Evolutionary conservation across 164 flowering plant genomes (phyloP).

Genomic region (Vitis riparia): DNA sequence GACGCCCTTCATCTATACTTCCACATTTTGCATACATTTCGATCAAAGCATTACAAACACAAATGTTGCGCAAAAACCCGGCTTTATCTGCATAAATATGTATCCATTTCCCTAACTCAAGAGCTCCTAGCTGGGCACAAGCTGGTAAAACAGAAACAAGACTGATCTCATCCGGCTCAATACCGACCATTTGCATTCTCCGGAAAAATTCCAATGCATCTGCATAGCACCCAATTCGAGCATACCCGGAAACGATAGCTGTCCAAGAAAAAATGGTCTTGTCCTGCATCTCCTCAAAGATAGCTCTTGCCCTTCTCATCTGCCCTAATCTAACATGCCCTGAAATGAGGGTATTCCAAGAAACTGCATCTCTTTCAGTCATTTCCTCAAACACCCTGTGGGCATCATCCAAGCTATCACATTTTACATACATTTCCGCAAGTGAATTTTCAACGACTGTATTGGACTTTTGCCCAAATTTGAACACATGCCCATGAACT

Average conservation of each 20-base stretch:
- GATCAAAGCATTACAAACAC: constrained; percentile 67
- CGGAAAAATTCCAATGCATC: constrained; percentile 35
- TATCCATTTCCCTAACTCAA: constrained; percentile 80
- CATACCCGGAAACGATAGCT: constrained; percentile 53
- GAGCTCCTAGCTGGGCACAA: constrained; percentile 72
- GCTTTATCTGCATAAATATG: constrained; percentile 54
- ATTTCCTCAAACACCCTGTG: constrained; percentile 59
- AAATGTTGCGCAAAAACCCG: constrained; percentile 39
- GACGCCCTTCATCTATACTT: constrained; percentile 33
- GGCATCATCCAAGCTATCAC: constrained; percentile 43
- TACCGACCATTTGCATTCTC: constrained; percentile 35
- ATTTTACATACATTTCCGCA: constrained; percentile 65
- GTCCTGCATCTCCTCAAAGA: constrained; percentile 51
- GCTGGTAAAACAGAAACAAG: constrained; percentile 66
- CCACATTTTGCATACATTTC: constrained; percentile 76
- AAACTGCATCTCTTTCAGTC: constrained; percentile 56
- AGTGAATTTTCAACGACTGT: constrained; percentile 47
- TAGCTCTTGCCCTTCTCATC: constrained; percentile 42
- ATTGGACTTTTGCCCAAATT: constrained; percentile 39
- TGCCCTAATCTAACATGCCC: constrained; percentile 60
- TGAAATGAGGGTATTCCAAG: constrained; percentile 68
- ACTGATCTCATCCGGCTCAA: constrained; percentile 59
- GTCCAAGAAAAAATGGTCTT: constrained; percentile 58
- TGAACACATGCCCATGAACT: constrained; percentile 62
- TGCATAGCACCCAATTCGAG: constrained; percentile 28